Evolutionary conservation across 2,329 filamentous ascomycete species (phyloP), one percentile per base, ranked within the genome.

Genomic region (Venturia asperata): DNA sequence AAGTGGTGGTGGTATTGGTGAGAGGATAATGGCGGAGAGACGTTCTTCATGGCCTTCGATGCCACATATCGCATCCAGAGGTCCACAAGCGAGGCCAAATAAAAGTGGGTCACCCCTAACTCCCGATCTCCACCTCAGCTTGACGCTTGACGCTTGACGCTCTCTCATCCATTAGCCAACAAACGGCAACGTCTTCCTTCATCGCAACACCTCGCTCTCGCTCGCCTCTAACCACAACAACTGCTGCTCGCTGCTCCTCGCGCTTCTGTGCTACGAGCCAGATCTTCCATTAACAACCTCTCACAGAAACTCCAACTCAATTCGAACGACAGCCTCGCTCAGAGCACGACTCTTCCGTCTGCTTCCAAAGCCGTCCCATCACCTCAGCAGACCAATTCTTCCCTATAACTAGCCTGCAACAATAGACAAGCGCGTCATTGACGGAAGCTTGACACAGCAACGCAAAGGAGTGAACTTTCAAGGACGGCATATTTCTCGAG

Each of bases 81-180:
- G 19, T 52, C 30, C 17, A 42, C 15, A 63, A 47, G 42, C 62
- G 34, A 63, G 43, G 21, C n/a, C 5, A 42, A 9, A 41, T 10
- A 27, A 42, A 61, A 45, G 60, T 42, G 60, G 60, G 42, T n/a
- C 61, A 15, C n/a, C 45, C 39, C 61, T 39, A 52, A 63, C 37
- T 61, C 19, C 60, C 42, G 39, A 42, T 62, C 42, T 62, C 60
- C 60, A 37, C 21, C 24, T 43, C 21, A n/a, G 17, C 37, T 45
- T 41, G 37, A 39, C 58, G 10, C 41, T 61, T n/a, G n/a, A n/a
- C n/a, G 17, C 37, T 45, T 41, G 37, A 39, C 58, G 10, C 41
- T 61, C 39, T 41, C 10, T 9, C 9, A 41, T 41, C 39, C 39
- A 41, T 7, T 27, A 37, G 43, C 27, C 39, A 62, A 5, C 60